These are phyloP conservation scores for Neonothopanus nambi DNA, from an alignment of 1,284 basidiomycete genomes.

Conservation along the genomic window DNA sequence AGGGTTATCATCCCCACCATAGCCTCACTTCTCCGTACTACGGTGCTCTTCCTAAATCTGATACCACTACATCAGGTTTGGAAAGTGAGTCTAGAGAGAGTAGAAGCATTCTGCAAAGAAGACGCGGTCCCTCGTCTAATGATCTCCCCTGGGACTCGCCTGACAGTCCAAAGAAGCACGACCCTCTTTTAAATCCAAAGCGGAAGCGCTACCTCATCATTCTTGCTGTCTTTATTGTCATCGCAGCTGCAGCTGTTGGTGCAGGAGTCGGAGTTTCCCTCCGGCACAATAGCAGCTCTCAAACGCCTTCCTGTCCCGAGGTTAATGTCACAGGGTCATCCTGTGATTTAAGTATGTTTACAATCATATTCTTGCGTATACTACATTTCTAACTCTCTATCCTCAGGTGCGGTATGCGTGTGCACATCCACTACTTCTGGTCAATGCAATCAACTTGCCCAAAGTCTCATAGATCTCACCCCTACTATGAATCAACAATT, in stretches of 20 bases:
- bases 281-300: slow-evolving; percentile 26
- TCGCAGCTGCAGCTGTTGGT: slow-evolving; percentile 40
- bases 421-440: slow-evolving; percentile 48
- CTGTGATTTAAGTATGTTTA: slow-evolving; percentile 56
- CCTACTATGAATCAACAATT: slow-evolving; percentile 53
- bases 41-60: slow-evolving; percentile 19
- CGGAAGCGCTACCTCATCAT: slow-evolving; percentile 33
- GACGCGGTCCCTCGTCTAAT: background rate
- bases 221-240: slow-evolving; percentile 32
- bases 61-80: slow-evolving; percentile 25
- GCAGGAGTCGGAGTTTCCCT: slow-evolving; percentile 41
- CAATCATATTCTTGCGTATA: background rate
- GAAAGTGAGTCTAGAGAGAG: slow-evolving; percentile 18
- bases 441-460: slow-evolving; percentile 55
- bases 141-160: background rate
- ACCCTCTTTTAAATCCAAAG: slow-evolving; percentile 10
- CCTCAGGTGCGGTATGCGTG: slow-evolving; percentile 58
- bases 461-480: slow-evolving; percentile 47
- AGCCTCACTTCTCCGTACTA: slow-evolving; percentile 34
- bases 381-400: slow-evolving; percentile 8
- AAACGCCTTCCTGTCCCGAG: slow-evolving; percentile 32
- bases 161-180: slow-evolving; percentile 2
- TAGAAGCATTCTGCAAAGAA: background rate
- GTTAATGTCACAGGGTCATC: slow-evolving; percentile 44
- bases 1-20: slow-evolving; percentile 50